These are phyloP conservation scores for Tolypocladium guangdongense DNA, from an alignment of 2,329 filamentous ascomycete species.

Conservation along the genomic window DNA sequence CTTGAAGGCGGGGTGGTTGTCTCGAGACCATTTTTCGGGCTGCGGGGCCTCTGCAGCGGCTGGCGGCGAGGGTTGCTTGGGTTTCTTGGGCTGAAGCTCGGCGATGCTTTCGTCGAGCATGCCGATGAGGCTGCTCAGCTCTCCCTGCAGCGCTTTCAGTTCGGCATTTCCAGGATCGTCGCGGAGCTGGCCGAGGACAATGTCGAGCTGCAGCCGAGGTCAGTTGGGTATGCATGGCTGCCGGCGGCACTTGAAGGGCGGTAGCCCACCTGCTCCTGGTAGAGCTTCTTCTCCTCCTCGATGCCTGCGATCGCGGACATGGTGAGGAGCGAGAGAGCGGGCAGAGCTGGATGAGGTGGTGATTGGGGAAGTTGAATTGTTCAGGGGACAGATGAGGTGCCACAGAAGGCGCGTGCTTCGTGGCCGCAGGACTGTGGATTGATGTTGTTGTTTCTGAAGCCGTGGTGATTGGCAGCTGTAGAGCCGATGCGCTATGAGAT, in stretches of 20 bases:
- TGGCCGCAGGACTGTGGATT: not conserved
- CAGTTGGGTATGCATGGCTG: conserved; percentile 4
- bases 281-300: conserved; percentile 42
- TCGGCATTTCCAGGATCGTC: conserved; percentile 73
- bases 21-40: conserved; percentile 66
- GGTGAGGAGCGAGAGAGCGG: not conserved
- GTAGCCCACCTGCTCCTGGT: conserved; percentile 42
- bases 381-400: not conserved
- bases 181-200: conserved; percentile 63
- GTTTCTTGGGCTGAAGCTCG: conserved; percentile 53
- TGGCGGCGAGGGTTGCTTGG: conserved; percentile 33
- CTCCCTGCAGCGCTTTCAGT: conserved; percentile 63
- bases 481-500: not conserved
- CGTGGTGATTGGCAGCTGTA: not conserved
- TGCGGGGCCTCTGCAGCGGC: conserved; percentile 33
- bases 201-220: conserved; percentile 51
- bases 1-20: conserved; percentile 70
- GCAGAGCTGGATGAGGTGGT: not conserved
- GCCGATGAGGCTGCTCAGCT: conserved; percentile 73
- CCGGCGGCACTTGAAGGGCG: not conserved
- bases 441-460: not conserved
- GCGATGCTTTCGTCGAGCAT: conserved; percentile 71
- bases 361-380: not conserved
- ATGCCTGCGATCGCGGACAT: conserved; percentile 28
- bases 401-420: not conserved